These are phyloP conservation scores for Malus hybrid DNA, from an alignment of 331 rosid species.

Conservation along the genomic window DNA sequence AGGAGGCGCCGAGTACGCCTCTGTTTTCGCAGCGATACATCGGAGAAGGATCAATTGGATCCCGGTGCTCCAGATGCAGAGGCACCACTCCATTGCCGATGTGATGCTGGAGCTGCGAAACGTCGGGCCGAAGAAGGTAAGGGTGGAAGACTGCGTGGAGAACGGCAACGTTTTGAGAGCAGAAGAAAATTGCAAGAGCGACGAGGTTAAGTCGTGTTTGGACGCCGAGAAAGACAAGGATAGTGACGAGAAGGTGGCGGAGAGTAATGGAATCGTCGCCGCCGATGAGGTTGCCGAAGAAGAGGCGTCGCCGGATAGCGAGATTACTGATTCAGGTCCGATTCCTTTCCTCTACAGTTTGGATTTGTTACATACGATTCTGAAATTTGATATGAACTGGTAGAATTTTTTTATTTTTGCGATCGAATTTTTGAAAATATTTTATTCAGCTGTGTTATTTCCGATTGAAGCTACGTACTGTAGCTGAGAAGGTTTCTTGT, in stretches of 20 bases:
- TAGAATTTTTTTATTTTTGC: neutral
- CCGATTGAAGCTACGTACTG: neutral
- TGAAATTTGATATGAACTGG: neutral
- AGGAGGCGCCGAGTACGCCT: conserved; percentile 34
- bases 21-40: conserved; percentile 64
- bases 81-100: conserved; percentile 83
- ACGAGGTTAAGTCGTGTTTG: conserved; percentile 13
- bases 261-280: conserved; percentile 23
- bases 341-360: neutral
- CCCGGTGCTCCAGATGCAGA: conserved; percentile 96
- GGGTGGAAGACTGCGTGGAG: neutral
- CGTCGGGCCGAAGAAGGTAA: conserved; percentile 25
- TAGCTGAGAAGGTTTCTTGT: neutral
- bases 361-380: neutral
- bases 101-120: conserved; percentile 63
- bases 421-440: neutral
- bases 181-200: conserved; percentile 8
- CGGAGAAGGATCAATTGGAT: conserved; percentile 89
- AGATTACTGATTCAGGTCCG: conserved; percentile 78
- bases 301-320: conserved; percentile 66
- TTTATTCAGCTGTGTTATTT: neutral
- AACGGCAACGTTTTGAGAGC: neutral
- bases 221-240: conserved; percentile 23
- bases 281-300: conserved; percentile 41
- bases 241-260: conserved; percentile 18